Percentiles rank a stretch among this genome's conserved stretches.
These are phyloP conservation scores for Taiozyma onychis DNA, from an alignment of 1,139 yeast genomes.

Conservation along the genomic window DNA sequence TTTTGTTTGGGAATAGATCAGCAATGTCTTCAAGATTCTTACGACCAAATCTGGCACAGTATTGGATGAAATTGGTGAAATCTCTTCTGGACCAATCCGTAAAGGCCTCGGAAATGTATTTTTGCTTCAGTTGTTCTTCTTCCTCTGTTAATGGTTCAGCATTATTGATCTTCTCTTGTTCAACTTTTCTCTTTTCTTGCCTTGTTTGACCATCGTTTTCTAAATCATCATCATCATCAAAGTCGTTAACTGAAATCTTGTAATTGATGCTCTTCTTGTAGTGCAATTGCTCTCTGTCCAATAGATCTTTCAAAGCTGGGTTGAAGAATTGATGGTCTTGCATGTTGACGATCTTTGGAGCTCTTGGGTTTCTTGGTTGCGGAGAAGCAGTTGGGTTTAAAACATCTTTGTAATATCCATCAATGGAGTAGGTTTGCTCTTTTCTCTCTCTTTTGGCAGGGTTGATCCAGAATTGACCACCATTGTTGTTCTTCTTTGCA, in stretches of 20 bases:
- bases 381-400: conserved; percentile 37
- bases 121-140: conserved; percentile 59
- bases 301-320: conserved; percentile 51
- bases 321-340: conserved; percentile 93
- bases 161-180: conserved; percentile 61
- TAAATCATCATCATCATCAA: conserved; percentile 20
- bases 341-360: conserved; percentile 67
- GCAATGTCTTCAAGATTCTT: conserved; percentile 56
- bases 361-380: conserved; percentile 48
- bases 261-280: conserved; percentile 71
- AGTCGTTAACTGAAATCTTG: conserved; percentile 44
- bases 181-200: conserved; percentile 41
- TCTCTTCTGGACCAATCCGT: conserved; percentile 84
- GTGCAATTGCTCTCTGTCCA: conserved; percentile 74
- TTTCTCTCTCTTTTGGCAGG: conserved; percentile 91
- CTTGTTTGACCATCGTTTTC: conserved; percentile 24
- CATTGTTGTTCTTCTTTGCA: conserved; percentile 54
- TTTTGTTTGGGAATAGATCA: conserved; percentile 60
- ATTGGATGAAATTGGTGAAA: conserved; percentile 78
- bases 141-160: conserved; percentile 74
- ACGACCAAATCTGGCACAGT: conserved; percentile 77
- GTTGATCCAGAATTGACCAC: conserved; percentile 67
- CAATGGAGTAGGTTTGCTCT: conserved; percentile 82
- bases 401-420: conserved; percentile 82
- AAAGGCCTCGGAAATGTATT: conserved; percentile 61